Evolutionary conservation across 2,329 filamentous ascomycete genomes (phyloP), one percentile per base, ranked within the genome.

Genomic region (Akanthomyces lecanii): DNA sequence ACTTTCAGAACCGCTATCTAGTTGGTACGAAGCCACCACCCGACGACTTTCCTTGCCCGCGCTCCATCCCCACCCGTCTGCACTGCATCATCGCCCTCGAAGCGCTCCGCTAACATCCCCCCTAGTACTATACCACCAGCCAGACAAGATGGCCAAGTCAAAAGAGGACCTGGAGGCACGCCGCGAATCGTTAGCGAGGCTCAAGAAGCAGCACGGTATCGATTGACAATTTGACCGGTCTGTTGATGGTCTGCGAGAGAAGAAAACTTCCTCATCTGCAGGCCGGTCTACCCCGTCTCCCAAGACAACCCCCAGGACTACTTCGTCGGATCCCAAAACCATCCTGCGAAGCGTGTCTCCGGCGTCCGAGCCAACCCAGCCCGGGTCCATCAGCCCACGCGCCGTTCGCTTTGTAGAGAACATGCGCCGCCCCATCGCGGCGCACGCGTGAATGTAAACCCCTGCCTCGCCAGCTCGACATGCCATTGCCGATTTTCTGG

Each of bases 1-100:
- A 99, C 83, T 99, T 99, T 79, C 95, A 99, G 83, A 97, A 94
- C 81, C 90, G 95, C 76, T 99, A 99, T 80, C 91, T 99, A 71
- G 95, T 99, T 74, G 92, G 92, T 96, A 86, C 66, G 91, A 21
- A 5, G 30, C 30, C 30, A 5, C 23, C 14, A 7, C 50, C 51
- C 21, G 21, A 28, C 36, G 18, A 44, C 23, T 23, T 3, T 25
- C 21, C 18, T 16, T 21, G 8, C 33, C 14, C 28, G 40, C 25
- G 16, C 16, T 36, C 62, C 28, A 50, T 44, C 54, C 14, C 52
- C 28, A 45, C 18, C 18, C 54, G 63, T 60, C 47, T 2, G 0
- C 12, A 36, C 11, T 6, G 21, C 21, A 18, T 6, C 44, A 5
- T 2, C 4, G 21, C 21, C 21, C 21, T 10, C 14, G 6, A 50